phyloP scores from a whole-genome alignment of 176 grass and related monocot genomes.

The Cenchrus fungigraminus region DNA sequence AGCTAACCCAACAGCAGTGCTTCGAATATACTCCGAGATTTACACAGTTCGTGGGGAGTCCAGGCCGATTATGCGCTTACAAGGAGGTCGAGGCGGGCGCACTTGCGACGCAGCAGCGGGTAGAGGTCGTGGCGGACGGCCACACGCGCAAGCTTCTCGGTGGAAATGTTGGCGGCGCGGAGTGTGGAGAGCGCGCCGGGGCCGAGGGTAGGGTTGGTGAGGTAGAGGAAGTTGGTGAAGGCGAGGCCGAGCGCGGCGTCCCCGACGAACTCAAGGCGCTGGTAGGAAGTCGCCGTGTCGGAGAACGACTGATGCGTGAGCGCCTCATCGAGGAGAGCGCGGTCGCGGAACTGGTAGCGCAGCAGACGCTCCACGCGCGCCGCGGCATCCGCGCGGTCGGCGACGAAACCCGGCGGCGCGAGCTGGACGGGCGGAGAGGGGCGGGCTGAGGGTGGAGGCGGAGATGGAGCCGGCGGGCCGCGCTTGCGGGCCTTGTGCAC shows the following conservation, averaged over 20 bases:
- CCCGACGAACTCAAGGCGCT: slow-evolving; percentile 84
- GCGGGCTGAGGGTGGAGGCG: not conserved
- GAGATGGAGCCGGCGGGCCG: not conserved
- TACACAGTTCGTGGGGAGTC: not conserved
- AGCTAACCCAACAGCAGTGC: too few species aligned
- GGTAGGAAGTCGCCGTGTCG: slow-evolving; percentile 42
- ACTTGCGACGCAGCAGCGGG: slow-evolving; percentile 62
- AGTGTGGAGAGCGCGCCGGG: slow-evolving; percentile 64
- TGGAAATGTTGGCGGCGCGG: slow-evolving; percentile 74
- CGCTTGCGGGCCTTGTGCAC: slow-evolving; percentile 27
- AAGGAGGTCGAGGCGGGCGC: slow-evolving; percentile 54
- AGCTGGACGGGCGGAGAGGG: slow-evolving; percentile 12
- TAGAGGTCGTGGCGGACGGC: slow-evolving; percentile 69
- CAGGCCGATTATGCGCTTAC: slow-evolving; percentile 26
- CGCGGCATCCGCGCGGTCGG: slow-evolving; percentile 30
- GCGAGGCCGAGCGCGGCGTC: slow-evolving; percentile 69
- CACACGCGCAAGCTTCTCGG: slow-evolving; percentile 75
- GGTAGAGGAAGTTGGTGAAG: slow-evolving; percentile 60
- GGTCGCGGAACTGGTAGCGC: slow-evolving; percentile 59
- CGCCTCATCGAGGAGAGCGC: slow-evolving; percentile 62
- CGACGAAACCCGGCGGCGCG: slow-evolving; percentile 25
- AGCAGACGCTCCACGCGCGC: slow-evolving; percentile 56
- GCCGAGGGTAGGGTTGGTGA: slow-evolving; percentile 50
- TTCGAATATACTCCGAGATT: not conserved
- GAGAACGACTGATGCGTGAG: slow-evolving; percentile 74